Evolutionary conservation across 805 yeast genomes (phyloP).

Genomic region (Hanseniaspora hatyaiensis): DNA sequence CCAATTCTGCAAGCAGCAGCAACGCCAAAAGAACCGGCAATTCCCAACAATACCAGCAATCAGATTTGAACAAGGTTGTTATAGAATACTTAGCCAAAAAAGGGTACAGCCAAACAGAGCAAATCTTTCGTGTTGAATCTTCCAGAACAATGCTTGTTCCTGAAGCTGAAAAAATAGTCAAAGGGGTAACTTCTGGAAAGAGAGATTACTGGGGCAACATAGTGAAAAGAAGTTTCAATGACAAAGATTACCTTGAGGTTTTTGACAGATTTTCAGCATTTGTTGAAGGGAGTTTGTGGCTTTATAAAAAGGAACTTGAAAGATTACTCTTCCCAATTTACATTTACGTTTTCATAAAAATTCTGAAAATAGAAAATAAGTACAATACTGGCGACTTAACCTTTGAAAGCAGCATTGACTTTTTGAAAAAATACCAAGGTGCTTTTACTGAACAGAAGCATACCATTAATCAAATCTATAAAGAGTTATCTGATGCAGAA

Average conservation of each 20-base stretch:
- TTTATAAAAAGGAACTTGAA: slow-evolving; percentile 78
- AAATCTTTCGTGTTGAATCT: slow-evolving; percentile 80
- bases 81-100: slow-evolving; percentile 84
- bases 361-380: slow-evolving; percentile 33
- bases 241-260: slow-evolving; percentile 66
- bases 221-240: slow-evolving; percentile 29
- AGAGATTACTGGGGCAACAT: slow-evolving; percentile 27
- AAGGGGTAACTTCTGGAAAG: slow-evolving; percentile 18
- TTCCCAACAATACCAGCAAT: slow-evolving; percentile 44
- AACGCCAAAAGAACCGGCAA: slow-evolving; percentile 33
- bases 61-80: slow-evolving; percentile 78
- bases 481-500: slow-evolving; percentile 30
- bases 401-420: slow-evolving; percentile 68
- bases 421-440: slow-evolving; percentile 61
- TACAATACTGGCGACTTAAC: slow-evolving; percentile 61
- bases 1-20: slow-evolving; percentile 17
- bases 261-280: slow-evolving; percentile 71
- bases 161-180: slow-evolving; percentile 23
- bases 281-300: slow-evolving; percentile 83
- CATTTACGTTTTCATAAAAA: slow-evolving; percentile 73
- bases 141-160: slow-evolving; percentile 47
- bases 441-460: slow-evolving; percentile 2
- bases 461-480: slow-evolving; percentile 28
- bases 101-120: slow-evolving; percentile 90
- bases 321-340: slow-evolving; percentile 85